Evolutionary conservation across 2,329 filamentous ascomycete genomes (phyloP).

Genomic region (Spiromastix sp.): DNA sequence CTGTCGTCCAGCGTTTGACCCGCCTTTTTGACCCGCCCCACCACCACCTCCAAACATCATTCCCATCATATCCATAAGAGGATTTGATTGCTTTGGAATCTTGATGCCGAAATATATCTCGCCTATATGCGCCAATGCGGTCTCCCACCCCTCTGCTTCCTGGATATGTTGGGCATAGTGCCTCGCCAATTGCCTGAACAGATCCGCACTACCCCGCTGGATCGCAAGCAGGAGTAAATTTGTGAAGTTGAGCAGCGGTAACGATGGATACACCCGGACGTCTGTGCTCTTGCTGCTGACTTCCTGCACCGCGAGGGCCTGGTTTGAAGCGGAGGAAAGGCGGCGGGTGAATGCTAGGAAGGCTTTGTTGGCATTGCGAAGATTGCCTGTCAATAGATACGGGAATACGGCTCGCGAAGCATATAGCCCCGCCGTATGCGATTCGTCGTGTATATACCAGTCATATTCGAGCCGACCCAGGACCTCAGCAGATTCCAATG

Average conservation of each 20-base stretch:
- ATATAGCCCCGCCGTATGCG: slow-evolving; percentile 79
- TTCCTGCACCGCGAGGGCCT: slow-evolving; percentile 63
- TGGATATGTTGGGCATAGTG: slow-evolving; percentile 74
- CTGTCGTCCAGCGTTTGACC: slow-evolving; percentile 33
- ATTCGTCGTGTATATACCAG: slow-evolving; percentile 85
- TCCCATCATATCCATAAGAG: slow-evolving; percentile 96
- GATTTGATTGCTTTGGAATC: slow-evolving; percentile 81
- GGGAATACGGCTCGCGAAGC: slow-evolving; percentile 79
- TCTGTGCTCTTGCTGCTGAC: slow-evolving; percentile 67
- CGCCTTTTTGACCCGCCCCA: slow-evolving; percentile 38
- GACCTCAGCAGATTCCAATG: slow-evolving; percentile 72
- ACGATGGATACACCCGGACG: slow-evolving; percentile 70
- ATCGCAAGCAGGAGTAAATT: slow-evolving; percentile 73
- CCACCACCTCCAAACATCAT: slow-evolving; percentile 76
- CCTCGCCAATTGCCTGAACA: slow-evolving; percentile 69
- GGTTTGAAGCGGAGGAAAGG: slow-evolving; percentile 43
- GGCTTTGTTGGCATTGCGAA: slow-evolving; percentile 76
- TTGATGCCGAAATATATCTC: slow-evolving; percentile 96
- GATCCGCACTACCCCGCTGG: slow-evolving; percentile 64
- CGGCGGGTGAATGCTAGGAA: slow-evolving; percentile 65
- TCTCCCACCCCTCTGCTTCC: slow-evolving; percentile 69
- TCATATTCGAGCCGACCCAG: slow-evolving; percentile 78
- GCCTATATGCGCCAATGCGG: slow-evolving; percentile 72
- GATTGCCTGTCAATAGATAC: slow-evolving; percentile 81
- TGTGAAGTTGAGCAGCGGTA: slow-evolving; percentile 94